Conservation (phyloP, 176 grass and related monocot species). For the Cymbopogon citratus region DNA sequence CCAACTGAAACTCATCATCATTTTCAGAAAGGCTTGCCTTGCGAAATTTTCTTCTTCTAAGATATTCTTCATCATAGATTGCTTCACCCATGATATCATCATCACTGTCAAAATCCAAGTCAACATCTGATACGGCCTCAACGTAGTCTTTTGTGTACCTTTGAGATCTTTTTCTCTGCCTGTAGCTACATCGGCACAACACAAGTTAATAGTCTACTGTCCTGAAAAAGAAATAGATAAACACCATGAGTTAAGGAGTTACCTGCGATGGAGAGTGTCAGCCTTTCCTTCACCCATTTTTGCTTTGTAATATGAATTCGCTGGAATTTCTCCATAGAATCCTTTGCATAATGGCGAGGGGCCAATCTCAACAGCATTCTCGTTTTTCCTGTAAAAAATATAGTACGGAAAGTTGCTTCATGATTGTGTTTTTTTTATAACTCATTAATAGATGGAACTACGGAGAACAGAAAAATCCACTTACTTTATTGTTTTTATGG, state of each 20-base stretch:
- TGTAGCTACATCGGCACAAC: conserved; percentile 33
- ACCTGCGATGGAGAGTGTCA: conserved; percentile 71
- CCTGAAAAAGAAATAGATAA: background rate
- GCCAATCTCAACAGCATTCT: conserved; percentile 52
- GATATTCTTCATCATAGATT: conserved; percentile 89
- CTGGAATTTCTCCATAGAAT: conserved; percentile 46
- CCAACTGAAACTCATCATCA: conserved; percentile 63
- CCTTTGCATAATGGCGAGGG: conserved; percentile 42
- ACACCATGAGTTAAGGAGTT: conserved; percentile 2
- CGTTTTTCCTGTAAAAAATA: conserved; percentile 49
- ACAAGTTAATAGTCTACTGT: conserved; percentile 4
- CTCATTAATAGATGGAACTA: conserved; percentile 3
- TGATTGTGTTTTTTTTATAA: conserved; percentile 13
- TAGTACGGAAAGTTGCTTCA: conserved; percentile 30
- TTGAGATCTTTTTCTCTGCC: conserved; percentile 74
- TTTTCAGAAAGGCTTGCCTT: conserved; percentile 52
- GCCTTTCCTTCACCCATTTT: conserved; percentile 45
- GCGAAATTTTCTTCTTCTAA: conserved; percentile 48
- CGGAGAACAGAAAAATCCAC: conserved; percentile 29
- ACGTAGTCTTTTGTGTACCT: conserved; percentile 80
- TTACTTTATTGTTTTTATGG: conserved; percentile 91
- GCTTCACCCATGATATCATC: conserved; percentile 94
- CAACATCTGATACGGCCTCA: conserved; percentile 57
- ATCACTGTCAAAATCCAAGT: conserved; percentile 56
- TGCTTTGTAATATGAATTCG: conserved; percentile 40